Percentiles rank a stretch among this genome's conserved stretches.
phyloP scores from a whole-genome alignment of 306 rosid genomes.

The Chamaecrista fasciculata region DNA sequence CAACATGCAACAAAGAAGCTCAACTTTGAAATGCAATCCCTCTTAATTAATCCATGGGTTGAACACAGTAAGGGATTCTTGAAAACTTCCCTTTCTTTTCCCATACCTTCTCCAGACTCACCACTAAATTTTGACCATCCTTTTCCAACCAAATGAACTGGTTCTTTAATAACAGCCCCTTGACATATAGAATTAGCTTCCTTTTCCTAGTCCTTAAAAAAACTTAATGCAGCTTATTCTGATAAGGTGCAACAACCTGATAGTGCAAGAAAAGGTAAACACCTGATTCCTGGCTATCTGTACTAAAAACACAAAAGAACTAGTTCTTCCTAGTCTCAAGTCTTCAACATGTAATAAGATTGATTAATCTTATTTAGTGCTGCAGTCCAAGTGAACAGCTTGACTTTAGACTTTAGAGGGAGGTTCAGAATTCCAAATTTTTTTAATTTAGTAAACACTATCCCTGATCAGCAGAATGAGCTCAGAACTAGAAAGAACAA shows the following conservation, averaged over 20 bases:
- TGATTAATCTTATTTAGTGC: too few relatives aligned
- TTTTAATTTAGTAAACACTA: too few relatives aligned
- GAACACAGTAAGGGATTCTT: background rate
- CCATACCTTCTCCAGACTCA: background rate
- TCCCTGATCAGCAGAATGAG: background rate
- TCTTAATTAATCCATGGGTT: background rate
- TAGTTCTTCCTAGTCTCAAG: background rate
- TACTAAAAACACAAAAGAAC: background rate
- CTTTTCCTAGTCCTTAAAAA: background rate
- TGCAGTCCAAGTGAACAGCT: background rate
- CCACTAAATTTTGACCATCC: background rate
- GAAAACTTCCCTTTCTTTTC: background rate
- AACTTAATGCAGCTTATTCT: too few relatives aligned
- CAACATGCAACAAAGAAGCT: background rate
- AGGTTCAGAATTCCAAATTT: background rate
- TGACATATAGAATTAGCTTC: background rate
- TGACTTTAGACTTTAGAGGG: too few relatives aligned
- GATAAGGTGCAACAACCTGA: background rate
- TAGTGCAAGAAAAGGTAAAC: background rate
- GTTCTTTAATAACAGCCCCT: too few relatives aligned
- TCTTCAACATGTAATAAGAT: background rate
- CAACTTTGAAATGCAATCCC: background rate
- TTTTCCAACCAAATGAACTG: background rate
- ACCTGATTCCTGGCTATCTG: background rate
- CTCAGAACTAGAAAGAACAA: background rate